Conservation (phyloP, 2,329 filamentous ascomycete species). For the Alternaria brassicicola region DNA sequence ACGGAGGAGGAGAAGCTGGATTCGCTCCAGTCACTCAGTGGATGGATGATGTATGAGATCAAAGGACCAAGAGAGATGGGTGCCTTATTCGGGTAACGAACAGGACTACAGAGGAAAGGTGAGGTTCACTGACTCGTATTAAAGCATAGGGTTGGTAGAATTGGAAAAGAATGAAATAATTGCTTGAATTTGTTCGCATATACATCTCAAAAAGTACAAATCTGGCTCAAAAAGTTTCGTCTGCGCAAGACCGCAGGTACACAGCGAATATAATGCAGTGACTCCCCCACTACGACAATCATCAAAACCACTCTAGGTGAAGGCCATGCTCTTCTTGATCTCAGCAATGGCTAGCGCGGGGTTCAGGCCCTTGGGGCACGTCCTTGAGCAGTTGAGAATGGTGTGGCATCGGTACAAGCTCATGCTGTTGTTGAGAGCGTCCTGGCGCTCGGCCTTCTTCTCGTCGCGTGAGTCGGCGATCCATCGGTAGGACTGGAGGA, state of each 20-base stretch:
- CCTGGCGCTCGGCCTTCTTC: conserved; percentile 84
- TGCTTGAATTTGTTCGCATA: conserved; percentile 13
- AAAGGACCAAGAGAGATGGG: neutral
- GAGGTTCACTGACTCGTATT: neutral
- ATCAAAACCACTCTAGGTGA: conserved; percentile 38
- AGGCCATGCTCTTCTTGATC: conserved; percentile 97
- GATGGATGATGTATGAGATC: conserved; percentile 24
- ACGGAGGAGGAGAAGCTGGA: conserved; percentile 10
- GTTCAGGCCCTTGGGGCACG: conserved; percentile 98
- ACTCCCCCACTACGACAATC: neutral
- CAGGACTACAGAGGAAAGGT: neutral
- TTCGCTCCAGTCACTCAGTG: conserved; percentile 13
- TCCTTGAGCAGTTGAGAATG: conserved; percentile 97
- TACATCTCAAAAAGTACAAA: conserved; percentile 17
- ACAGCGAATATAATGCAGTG: conserved; percentile 4
- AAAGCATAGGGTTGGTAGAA: neutral
- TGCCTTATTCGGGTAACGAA: neutral
- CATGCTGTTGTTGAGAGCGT: conserved; percentile 97
- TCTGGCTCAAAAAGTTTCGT: conserved; percentile 6
- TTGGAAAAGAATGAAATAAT: neutral
- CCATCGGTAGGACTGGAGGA: conserved; percentile 98
- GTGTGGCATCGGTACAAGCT: conserved; percentile 98
- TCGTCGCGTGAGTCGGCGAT: conserved; percentile 93
- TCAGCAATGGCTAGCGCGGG: conserved; percentile 93
- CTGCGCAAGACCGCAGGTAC: conserved; percentile 8